These are phyloP conservation scores for Monilinia fructigena DNA, from an alignment of 2,329 filamentous ascomycete genomes.

Conservation along the genomic window DNA sequence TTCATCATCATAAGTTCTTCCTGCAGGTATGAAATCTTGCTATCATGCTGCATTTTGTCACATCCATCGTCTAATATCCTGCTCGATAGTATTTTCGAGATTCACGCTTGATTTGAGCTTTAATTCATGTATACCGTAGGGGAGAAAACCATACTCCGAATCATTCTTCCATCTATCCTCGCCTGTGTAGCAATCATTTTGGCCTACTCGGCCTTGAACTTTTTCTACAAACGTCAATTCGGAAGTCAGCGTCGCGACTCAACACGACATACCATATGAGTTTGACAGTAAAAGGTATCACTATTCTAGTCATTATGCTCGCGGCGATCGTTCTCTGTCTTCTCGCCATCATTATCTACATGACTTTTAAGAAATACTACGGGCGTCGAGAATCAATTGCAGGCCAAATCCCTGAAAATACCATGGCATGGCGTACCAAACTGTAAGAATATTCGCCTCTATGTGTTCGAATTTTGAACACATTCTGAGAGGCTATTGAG, in stretches of 20 bases:
- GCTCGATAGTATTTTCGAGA: slow-evolving; percentile 6
- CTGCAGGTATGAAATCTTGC: slow-evolving; percentile 5
- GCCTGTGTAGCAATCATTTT: slow-evolving; percentile 21
- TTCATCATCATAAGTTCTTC: slow-evolving; percentile 18
- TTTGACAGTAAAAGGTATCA: slow-evolving; percentile 4
- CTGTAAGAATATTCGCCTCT: slow-evolving; percentile 5
- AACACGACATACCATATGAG: slow-evolving; percentile 11
- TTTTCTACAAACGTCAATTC: slow-evolving; percentile 23
- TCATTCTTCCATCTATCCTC: slow-evolving; percentile 20
- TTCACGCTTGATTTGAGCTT: not conserved
- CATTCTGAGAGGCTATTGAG: slow-evolving; percentile 5
- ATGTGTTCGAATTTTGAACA: slow-evolving; percentile 13
- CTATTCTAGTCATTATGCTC: slow-evolving; percentile 9
- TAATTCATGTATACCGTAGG: slow-evolving; percentile 19
- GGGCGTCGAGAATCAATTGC: slow-evolving; percentile 10
- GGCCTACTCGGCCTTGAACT: slow-evolving; percentile 19
- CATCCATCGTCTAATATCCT: slow-evolving; percentile 2
- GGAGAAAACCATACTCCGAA: slow-evolving; percentile 21
- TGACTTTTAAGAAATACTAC: slow-evolving; percentile 5
- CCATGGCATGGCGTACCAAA: slow-evolving; percentile 20
- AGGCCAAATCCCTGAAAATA: slow-evolving; percentile 4
- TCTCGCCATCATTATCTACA: slow-evolving; percentile 14
- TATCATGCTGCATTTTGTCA: slow-evolving; percentile 7
- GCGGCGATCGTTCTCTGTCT: slow-evolving; percentile 3
- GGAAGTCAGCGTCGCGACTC: slow-evolving; percentile 22